phyloP scores from a whole-genome alignment of 306 rosid genomes.

The Abrus precatorius region DNA sequence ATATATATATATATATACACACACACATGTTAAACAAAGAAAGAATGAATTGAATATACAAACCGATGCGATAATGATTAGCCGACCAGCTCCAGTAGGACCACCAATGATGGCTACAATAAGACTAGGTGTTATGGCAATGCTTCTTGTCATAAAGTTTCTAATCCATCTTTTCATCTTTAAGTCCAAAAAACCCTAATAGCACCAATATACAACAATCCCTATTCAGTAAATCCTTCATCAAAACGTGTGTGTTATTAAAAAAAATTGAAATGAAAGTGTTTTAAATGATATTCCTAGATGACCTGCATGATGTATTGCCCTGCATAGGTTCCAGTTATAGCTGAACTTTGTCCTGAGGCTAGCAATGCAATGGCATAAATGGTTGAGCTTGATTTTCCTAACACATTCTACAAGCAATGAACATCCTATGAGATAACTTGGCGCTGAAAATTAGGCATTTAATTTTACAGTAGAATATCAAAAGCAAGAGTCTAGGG shows the following conservation, averaged over 20 bases:
- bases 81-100: constrained; percentile 58
- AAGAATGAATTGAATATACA: constrained; percentile 29
- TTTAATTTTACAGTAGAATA: too few relatives aligned
- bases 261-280: neutral
- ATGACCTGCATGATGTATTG: constrained; percentile 88
- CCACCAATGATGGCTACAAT: constrained; percentile 78
- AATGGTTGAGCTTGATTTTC: constrained; percentile 73
- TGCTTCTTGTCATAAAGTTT: constrained; percentile 74
- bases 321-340: constrained; percentile 97
- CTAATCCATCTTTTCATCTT: constrained; percentile 82
- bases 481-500: too few relatives aligned
- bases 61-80: constrained; percentile 79
- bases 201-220: constrained; percentile 21
- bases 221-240: constrained; percentile 28
- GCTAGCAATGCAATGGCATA: constrained; percentile 91
- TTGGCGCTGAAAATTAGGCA: neutral
- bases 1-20: neutral
- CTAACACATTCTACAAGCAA: constrained; percentile 74
- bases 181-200: constrained; percentile 86
- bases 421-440: neutral
- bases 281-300: neutral
- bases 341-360: constrained; percentile 95
- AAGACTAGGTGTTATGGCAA: constrained; percentile 92
- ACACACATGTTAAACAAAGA: neutral
- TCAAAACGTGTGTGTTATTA: neutral